phyloP scores from a whole-genome alignment of 2,329 filamentous ascomycete species.

The Macrophomina phaseolina region DNA sequence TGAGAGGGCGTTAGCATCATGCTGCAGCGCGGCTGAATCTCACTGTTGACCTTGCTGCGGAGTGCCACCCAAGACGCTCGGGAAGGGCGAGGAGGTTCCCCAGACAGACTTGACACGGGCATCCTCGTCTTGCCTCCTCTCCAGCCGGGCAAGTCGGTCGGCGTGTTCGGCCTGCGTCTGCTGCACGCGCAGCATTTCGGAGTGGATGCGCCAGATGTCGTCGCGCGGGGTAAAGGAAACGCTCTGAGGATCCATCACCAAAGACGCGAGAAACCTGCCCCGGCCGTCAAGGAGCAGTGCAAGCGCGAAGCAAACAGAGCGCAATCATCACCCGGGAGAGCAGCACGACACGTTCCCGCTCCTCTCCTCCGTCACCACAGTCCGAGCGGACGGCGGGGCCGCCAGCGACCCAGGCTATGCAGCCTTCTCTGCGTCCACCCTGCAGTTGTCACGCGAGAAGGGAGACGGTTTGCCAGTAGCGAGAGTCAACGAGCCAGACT shows the following conservation, averaged over 20 bases:
- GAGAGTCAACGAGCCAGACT: not conserved
- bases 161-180: conserved; percentile 65
- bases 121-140: conserved; percentile 68
- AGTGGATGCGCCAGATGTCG: conserved; percentile 69
- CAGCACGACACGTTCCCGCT: conserved; percentile 24
- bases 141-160: conserved; percentile 65
- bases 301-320: conserved; percentile 1
- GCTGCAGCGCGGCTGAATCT: conserved; percentile 1
- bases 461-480: not conserved
- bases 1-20: conserved; percentile 48
- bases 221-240: conserved; percentile 66
- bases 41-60: conserved; percentile 76
- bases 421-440: not conserved
- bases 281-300: conserved; percentile 14
- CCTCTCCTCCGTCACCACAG: conserved; percentile 33
- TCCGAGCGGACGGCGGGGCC: conserved; percentile 34
- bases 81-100: conserved; percentile 84
- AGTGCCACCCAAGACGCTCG: conserved; percentile 80
- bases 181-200: conserved; percentile 66
- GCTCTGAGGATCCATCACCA: conserved; percentile 67
- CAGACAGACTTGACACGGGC: conserved; percentile 81
- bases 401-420: conserved; percentile 28
- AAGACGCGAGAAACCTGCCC: conserved; percentile 24
- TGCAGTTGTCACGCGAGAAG: not conserved
- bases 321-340: conserved; percentile 21